Evolutionary conservation across 257 asterid genomes (phyloP).

Genomic region (Nicotiana otophora): DNA sequence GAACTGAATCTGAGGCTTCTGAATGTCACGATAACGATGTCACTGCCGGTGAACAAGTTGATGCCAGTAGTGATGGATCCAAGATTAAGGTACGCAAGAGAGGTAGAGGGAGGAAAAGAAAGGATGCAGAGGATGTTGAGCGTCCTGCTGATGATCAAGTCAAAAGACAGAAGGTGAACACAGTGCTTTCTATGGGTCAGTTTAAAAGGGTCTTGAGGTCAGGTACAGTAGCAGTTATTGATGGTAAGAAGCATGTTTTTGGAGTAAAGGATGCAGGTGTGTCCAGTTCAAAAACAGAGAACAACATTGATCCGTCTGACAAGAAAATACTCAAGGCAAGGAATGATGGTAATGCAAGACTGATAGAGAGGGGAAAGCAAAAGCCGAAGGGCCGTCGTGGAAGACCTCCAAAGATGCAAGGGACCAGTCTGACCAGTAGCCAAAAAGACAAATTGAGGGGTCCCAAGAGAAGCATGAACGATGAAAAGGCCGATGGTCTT

Average conservation of each 20-base stretch:
- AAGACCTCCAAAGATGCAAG: slow-evolving; percentile 27
- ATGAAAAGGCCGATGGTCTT: slow-evolving; percentile 12
- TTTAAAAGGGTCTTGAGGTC: slow-evolving; percentile 76
- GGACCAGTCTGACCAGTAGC: background rate
- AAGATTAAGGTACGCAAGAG: background rate
- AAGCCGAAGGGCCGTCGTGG: slow-evolving; percentile 29
- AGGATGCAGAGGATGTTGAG: slow-evolving; percentile 6
- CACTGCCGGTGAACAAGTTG: slow-evolving; percentile 1
- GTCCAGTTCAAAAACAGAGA: slow-evolving; percentile 13
- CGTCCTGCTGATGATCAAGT: background rate
- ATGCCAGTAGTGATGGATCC: background rate
- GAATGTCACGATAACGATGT: background rate
- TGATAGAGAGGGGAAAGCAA: slow-evolving; percentile 2
- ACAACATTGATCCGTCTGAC: background rate
- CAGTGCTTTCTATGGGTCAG: slow-evolving; percentile 18
- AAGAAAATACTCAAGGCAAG: slow-evolving; percentile 5
- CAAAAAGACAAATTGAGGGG: slow-evolving; percentile 11
- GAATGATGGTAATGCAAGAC: slow-evolving; percentile 6
- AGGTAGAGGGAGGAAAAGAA: slow-evolving; percentile 31
- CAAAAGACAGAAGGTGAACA: slow-evolving; percentile 12
- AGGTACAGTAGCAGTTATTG: slow-evolving; percentile 42
- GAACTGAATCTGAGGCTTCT: slow-evolving; percentile 1
- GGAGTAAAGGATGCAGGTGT: slow-evolving; percentile 17
- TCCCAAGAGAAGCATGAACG: background rate
- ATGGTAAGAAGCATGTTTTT: slow-evolving; percentile 36